These are phyloP conservation scores for Macroventuria anomochaeta DNA, from an alignment of 2,329 filamentous ascomycete species.

Conservation along the genomic window DNA sequence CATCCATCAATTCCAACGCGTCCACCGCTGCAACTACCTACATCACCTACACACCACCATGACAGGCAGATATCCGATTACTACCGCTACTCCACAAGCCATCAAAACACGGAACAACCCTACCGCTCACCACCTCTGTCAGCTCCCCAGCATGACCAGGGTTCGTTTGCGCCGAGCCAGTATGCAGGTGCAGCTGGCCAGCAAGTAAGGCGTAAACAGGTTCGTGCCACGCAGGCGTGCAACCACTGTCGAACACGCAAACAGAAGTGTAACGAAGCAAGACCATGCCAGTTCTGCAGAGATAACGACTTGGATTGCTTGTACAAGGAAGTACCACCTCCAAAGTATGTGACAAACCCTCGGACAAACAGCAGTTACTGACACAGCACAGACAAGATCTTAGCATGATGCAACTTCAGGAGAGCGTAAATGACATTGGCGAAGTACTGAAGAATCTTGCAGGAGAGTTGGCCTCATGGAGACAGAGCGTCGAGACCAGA, in stretches of 20 bases:
- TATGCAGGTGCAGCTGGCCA: conserved; percentile 32
- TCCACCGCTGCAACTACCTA: too few relatives aligned
- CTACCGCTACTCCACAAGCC: conserved; percentile 41
- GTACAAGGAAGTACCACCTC: conserved; percentile 89
- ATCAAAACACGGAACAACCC: conserved; percentile 35
- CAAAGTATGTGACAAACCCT: conserved; percentile 69
- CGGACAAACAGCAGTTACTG: conserved; percentile 15
- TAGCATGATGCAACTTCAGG: conserved; percentile 58
- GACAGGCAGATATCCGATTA: conserved; percentile 44
- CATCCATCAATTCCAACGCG: too few relatives aligned
- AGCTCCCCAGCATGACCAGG: conserved; percentile 39
- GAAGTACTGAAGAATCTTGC: conserved; percentile 41
- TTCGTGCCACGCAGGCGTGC: conserved; percentile 69
- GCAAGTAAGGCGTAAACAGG: conserved; percentile 45
- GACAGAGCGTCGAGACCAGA: conserved; percentile 41
- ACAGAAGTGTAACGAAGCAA: conserved; percentile 51
- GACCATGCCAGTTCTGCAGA: conserved; percentile 68
- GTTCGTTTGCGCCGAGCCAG: conserved; percentile 33
- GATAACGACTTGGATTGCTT: conserved; percentile 85
- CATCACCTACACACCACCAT: conserved; percentile 40
- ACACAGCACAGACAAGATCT: conserved; percentile 52
- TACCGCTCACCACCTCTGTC: conserved; percentile 40
- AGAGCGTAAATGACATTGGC: conserved; percentile 50
- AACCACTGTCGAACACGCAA: conserved; percentile 51
- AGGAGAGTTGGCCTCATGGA: conserved; percentile 43